A percentile compares a stretch with the other conserved stretches of the same genome.
Evolutionary conservation across 2,329 filamentous ascomycete species (phyloP).

Genomic region (Paecilomyces fulvus): DNA sequence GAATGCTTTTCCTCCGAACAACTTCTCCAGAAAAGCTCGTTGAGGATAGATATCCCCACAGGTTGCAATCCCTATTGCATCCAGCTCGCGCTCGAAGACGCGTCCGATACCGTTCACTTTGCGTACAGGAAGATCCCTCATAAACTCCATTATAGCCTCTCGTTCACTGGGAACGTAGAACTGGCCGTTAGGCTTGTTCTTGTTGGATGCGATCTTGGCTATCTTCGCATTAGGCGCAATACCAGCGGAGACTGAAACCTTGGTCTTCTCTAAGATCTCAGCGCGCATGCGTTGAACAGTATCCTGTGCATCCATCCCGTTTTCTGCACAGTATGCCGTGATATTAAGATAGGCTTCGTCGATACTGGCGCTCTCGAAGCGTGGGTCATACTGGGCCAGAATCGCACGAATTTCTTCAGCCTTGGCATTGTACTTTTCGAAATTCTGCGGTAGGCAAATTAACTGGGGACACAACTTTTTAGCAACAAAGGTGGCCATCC

Average conservation of each 20-base stretch:
- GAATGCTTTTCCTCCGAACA: slow-evolving; percentile 89
- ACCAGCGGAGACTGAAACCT: slow-evolving; percentile 85
- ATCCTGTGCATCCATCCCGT: slow-evolving; percentile 60
- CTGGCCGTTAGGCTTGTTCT: slow-evolving; percentile 95
- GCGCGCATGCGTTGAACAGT: slow-evolving; percentile 68
- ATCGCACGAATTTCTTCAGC: slow-evolving; percentile 79
- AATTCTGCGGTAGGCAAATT: slow-evolving; percentile 74
- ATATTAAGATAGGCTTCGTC: slow-evolving; percentile 97
- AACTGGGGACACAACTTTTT: slow-evolving; percentile 87
- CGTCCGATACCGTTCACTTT: slow-evolving; percentile 95
- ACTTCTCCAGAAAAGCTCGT: slow-evolving; percentile 60
- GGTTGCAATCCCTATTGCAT: slow-evolving; percentile 76
- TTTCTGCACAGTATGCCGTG: slow-evolving; percentile 69
- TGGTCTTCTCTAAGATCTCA: slow-evolving; percentile 66
- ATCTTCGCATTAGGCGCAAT: slow-evolving; percentile 90
- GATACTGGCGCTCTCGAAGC: slow-evolving; percentile 88
- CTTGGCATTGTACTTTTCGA: slow-evolving; percentile 84
- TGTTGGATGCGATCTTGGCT: slow-evolving; percentile 91
- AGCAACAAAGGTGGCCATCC: slow-evolving; percentile 94
- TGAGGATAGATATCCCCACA: slow-evolving; percentile 80
- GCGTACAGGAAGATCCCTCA: slow-evolving; percentile 71
- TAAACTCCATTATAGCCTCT: slow-evolving; percentile 70
- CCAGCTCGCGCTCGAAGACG: slow-evolving; percentile 83
- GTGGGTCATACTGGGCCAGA: slow-evolving; percentile 75
- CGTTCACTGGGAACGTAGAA: slow-evolving; percentile 67